Evolutionary conservation across 2,329 filamentous ascomycete species (phyloP).

Genomic region (Aspergillus carbonarius): DNA sequence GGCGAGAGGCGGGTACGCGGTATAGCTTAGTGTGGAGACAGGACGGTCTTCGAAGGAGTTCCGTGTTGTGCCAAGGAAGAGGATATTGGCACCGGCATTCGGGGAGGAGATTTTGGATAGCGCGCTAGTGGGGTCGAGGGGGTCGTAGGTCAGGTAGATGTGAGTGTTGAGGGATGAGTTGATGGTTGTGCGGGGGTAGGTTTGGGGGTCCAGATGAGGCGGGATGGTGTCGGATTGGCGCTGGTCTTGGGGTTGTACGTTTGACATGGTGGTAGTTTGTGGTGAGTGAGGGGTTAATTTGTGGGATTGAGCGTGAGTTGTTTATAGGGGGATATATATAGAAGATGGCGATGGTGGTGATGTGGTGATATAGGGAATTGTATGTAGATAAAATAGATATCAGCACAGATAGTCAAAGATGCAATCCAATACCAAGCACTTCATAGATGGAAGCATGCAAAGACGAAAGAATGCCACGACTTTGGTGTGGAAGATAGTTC

Average conservation of each 20-base stretch:
- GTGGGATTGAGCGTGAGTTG: background rate
- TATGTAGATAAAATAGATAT: background rate
- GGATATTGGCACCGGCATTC: constrained; percentile 45
- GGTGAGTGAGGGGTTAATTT: background rate
- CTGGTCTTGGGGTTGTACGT: constrained; percentile 3
- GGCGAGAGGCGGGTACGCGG: constrained; percentile 43
- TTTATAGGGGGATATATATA: background rate
- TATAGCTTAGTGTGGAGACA: constrained; percentile 47
- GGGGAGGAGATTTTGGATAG: constrained; percentile 42
- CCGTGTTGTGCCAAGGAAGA: constrained; percentile 49
- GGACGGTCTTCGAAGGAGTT: constrained; percentile 43
- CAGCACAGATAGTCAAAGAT: no score
- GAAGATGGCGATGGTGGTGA: background rate
- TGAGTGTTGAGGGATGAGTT: constrained; percentile 38
- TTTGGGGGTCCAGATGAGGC: constrained; percentile 39
- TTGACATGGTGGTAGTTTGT: background rate
- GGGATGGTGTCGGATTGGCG: constrained; percentile 15
- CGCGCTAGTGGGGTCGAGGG: constrained; percentile 37
- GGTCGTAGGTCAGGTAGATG: constrained; percentile 43
- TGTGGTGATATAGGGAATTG: background rate
- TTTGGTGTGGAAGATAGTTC: background rate
- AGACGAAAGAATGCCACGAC: background rate
- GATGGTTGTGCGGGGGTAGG: constrained; percentile 40
- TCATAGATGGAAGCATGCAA: background rate
- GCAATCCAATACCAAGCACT: no score